phyloP scores from a whole-genome alignment of 176 grass and related monocot genomes.

The Oryza nivara region DNA sequence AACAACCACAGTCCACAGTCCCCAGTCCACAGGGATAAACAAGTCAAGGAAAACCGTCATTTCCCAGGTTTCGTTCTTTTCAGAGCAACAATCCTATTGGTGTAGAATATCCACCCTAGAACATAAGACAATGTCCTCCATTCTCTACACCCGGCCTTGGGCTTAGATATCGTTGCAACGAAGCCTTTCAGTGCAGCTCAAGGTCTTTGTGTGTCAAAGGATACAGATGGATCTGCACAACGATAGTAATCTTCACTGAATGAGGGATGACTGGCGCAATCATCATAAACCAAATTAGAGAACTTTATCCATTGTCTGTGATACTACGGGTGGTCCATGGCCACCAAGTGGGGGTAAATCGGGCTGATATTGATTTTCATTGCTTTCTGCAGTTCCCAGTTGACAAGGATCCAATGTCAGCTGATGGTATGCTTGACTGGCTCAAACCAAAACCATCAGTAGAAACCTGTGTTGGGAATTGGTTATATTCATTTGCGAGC shows the following conservation, averaged over 20 bases:
- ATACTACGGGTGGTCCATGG: constrained; percentile 23
- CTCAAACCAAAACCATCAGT: constrained; percentile 56
- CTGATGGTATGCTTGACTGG: constrained; percentile 52
- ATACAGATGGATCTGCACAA: constrained; percentile 52
- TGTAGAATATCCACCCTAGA: constrained; percentile 75
- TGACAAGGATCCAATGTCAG: constrained; percentile 43
- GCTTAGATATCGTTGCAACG: constrained; percentile 53
- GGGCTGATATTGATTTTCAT: constrained; percentile 42
- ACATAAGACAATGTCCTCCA: constrained; percentile 84
- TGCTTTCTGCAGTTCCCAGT: constrained; percentile 30
- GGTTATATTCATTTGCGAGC: constrained; percentile 48
- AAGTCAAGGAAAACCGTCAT: constrained; percentile 37
- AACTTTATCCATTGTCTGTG: constrained; percentile 51
- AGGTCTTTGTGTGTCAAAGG: constrained; percentile 71
- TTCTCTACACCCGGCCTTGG: constrained; percentile 59
- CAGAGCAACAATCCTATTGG: constrained; percentile 67
- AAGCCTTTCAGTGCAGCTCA: constrained; percentile 53
- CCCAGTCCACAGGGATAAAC: not conserved
- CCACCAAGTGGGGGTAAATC: constrained; percentile 32
- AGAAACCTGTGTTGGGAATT: constrained; percentile 44
- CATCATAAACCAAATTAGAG: constrained; percentile 58
- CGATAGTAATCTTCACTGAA: constrained; percentile 44
- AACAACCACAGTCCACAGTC: not conserved
- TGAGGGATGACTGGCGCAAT: constrained; percentile 46
- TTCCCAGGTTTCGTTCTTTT: constrained; percentile 56